These are phyloP conservation scores for Dendrobium chrysotoxum DNA, from an alignment of 106 monocot species.

Conservation along the genomic window DNA sequence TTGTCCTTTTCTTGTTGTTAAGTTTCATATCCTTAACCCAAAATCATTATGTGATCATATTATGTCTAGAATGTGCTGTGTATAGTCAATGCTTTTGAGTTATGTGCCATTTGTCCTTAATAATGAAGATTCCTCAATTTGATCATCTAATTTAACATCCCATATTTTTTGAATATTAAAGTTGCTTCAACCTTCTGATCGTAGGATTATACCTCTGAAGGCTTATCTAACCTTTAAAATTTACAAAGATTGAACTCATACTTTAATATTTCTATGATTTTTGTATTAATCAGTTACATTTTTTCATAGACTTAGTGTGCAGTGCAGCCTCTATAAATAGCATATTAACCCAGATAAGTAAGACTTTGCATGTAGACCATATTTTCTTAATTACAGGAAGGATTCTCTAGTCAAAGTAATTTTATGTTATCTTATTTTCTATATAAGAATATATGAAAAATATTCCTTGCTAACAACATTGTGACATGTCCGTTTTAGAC, in stretches of 20 bases:
- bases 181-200: neutral
- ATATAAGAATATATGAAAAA: neutral
- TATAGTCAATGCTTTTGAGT: neutral
- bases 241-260: neutral
- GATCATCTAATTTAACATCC: no score
- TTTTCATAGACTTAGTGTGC: no score
- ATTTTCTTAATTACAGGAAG: neutral
- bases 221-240: neutral
- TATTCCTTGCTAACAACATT: neutral
- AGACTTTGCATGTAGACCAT: neutral
- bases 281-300: no score
- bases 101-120: neutral
- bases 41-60: constrained; percentile 1
- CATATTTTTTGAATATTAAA: neutral
- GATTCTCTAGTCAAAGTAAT: neutral
- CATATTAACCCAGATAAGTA: neutral
- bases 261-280: no score
- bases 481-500: neutral
- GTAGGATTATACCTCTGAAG: neutral
- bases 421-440: neutral
- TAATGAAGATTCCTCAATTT: neutral
- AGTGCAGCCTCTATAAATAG: neutral
- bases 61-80: neutral
- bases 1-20: neutral
- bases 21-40: neutral